These are phyloP conservation scores for Solioccasus polychromus DNA, from an alignment of 768 basidiomycete species.

Conservation along the genomic window DNA sequence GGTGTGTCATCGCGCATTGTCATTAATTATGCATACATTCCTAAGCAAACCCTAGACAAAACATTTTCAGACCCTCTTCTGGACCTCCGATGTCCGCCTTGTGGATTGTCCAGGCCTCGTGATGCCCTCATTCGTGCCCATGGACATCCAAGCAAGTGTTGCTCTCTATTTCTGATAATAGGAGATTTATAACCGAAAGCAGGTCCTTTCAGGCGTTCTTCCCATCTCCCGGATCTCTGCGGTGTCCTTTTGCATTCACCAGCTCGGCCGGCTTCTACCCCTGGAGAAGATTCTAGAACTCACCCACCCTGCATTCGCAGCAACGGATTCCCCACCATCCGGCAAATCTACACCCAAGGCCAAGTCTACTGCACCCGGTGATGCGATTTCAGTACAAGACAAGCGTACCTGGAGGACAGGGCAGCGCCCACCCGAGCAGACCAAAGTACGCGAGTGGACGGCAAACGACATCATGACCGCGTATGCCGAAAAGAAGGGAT, in stretches of 20 bases:
- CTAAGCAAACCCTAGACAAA: constrained; percentile 59
- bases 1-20: constrained; percentile 37
- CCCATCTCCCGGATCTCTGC: constrained; percentile 84
- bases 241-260: constrained; percentile 78
- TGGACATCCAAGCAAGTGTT: constrained; percentile 71
- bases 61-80: constrained; percentile 92
- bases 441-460: constrained; percentile 56
- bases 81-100: constrained; percentile 80
- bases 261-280: constrained; percentile 64
- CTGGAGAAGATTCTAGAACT: constrained; percentile 70
- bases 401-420: constrained; percentile 80
- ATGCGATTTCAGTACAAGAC: constrained; percentile 38
- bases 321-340: neutral
- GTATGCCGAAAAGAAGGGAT: constrained; percentile 74
- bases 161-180: neutral
- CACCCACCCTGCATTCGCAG: constrained; percentile 41
- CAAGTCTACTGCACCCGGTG: neutral
- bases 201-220: constrained; percentile 70
- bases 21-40: neutral
- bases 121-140: constrained; percentile 77
- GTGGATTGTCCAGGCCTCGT: constrained; percentile 97
- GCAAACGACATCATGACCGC: constrained; percentile 81
- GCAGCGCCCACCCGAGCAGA: constrained; percentile 21
- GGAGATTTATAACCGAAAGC: neutral
- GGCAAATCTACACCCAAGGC: neutral